These are phyloP conservation scores for Malus fusca DNA, from an alignment of 306 rosid species.

Conservation along the genomic window DNA sequence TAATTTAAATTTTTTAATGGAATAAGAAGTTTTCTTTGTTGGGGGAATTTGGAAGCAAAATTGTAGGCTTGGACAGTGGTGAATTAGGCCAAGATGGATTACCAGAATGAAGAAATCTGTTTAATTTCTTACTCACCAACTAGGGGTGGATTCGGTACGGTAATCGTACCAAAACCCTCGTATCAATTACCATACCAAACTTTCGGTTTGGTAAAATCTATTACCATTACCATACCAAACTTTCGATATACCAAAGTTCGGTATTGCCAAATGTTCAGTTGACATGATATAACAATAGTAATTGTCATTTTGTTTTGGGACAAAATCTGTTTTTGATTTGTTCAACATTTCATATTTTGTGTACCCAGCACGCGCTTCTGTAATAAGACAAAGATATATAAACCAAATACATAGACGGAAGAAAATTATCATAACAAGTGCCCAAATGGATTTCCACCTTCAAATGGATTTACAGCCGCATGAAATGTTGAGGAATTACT, in stretches of 20 bases:
- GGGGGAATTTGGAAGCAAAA: not conserved
- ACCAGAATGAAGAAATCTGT: not conserved
- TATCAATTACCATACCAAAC: too few relatives aligned
- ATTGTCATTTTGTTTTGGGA: too few relatives aligned
- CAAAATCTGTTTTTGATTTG: slow-evolving; percentile 35
- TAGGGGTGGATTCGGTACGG: too few relatives aligned
- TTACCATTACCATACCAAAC: too few relatives aligned
- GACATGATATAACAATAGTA: too few relatives aligned
- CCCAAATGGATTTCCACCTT: not conserved
- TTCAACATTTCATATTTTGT: slow-evolving; percentile 85
- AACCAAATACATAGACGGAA: not conserved
- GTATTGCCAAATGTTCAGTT: too few relatives aligned
- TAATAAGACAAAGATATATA: not conserved
- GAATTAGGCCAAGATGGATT: not conserved
- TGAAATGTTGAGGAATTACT: not conserved
- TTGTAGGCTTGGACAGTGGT: not conserved
- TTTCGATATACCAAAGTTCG: too few relatives aligned
- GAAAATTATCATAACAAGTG: not conserved
- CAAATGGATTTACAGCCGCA: not conserved
- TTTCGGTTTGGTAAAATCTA: too few relatives aligned
- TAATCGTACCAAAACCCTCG: too few relatives aligned
- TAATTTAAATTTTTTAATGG: too few relatives aligned
- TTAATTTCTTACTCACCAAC: not conserved
- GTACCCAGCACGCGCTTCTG: slow-evolving; percentile 27
- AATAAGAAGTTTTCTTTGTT: not conserved